phyloP scores from a whole-genome alignment of 2,329 filamentous ascomycete genomes.

The Fusarium kyushuense region DNA sequence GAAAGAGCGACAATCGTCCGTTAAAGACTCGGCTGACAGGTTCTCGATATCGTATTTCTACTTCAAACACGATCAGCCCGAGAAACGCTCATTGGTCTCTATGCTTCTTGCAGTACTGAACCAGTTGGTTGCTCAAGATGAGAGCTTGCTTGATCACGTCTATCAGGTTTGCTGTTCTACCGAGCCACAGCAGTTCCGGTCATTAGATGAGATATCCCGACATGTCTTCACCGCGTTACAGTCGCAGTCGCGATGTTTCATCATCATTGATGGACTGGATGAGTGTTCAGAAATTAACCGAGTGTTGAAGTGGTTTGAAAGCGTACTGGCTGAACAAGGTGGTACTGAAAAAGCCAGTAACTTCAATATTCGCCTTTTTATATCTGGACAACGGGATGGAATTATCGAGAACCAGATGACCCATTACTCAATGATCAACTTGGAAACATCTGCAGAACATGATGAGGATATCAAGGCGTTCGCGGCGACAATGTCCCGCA shows the following conservation, averaged over 20 bases:
- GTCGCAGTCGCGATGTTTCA: background rate
- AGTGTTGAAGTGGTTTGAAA: background rate
- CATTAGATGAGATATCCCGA: background rate
- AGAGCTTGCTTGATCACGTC: background rate
- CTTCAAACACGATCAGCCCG: background rate
- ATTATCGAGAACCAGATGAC: background rate
- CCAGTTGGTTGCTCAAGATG: background rate
- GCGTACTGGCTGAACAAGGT: rapidly evolving
- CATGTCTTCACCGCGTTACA: background rate
- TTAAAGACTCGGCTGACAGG: background rate
- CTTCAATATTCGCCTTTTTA: background rate
- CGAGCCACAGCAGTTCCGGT: background rate
- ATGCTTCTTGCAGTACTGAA: background rate
- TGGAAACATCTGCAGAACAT: background rate
- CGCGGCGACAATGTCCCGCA: rapidly evolving
- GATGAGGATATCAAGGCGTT: background rate
- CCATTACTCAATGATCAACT: background rate
- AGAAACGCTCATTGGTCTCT: background rate
- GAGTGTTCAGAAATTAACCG: background rate
- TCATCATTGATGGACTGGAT: background rate
- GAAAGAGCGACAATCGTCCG: background rate
- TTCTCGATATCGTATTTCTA: background rate
- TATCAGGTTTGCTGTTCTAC: background rate
- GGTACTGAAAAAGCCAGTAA: rapidly evolving
- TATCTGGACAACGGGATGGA: background rate